These are phyloP conservation scores for Verticillium tricorpus DNA, from an alignment of 2,329 filamentous ascomycete genomes.

Conservation along the genomic window DNA sequence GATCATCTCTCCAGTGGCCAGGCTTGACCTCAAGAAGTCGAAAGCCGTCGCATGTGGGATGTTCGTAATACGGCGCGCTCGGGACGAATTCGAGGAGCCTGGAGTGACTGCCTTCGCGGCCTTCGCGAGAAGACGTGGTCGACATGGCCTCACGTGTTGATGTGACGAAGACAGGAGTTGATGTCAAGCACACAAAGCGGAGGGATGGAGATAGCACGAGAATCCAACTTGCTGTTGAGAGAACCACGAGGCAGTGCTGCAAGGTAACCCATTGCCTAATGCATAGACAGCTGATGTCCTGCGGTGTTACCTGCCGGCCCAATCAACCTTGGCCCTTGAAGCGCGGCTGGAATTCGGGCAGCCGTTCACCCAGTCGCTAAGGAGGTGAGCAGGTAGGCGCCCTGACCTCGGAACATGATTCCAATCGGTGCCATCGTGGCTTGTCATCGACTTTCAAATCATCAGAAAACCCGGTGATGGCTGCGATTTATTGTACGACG, in stretches of 20 bases:
- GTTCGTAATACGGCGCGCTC: neutral
- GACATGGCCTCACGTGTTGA: neutral
- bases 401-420: neutral
- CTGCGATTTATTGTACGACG: no score
- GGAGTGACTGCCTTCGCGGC: neutral
- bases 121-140: neutral
- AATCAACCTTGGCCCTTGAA: neutral
- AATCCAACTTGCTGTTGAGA: neutral
- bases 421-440: neutral
- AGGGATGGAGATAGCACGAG: neutral
- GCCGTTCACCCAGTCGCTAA: no score
- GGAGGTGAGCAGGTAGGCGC: no score
- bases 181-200: neutral
- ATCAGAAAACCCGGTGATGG: no score
- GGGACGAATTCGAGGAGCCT: neutral
- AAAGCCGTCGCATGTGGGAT: neutral
- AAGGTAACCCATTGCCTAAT: neutral
- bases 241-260: neutral
- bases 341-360: no score
- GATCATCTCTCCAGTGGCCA: constrained; percentile 8
- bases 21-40: constrained; percentile 7
- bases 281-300: neutral
- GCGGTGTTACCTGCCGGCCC: neutral
- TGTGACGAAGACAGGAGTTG: neutral
- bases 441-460: no score